phyloP scores from a whole-genome alignment of 768 basidiomycete genomes.

The Ramaria sp. region DNA sequence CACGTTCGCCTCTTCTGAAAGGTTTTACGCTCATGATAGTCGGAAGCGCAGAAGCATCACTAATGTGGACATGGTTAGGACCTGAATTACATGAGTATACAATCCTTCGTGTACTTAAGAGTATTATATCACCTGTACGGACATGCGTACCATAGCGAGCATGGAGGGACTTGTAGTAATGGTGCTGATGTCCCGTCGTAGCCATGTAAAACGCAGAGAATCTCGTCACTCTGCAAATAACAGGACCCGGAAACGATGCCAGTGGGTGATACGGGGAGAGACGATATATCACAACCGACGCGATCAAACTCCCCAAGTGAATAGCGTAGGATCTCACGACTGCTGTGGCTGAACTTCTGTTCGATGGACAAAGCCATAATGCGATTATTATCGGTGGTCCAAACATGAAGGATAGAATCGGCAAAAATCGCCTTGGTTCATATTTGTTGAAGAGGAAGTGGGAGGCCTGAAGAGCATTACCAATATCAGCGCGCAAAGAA shows the following conservation, averaged over 20 bases:
- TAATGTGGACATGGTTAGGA: conserved; percentile 3
- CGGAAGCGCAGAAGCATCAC: background rate
- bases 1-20: background rate
- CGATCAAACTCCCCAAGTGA: conserved; percentile 18
- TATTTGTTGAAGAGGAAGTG: too few relatives aligned
- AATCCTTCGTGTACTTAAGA: background rate
- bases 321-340: conserved; percentile 10
- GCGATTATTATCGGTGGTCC: too few relatives aligned
- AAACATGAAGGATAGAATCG: too few relatives aligned
- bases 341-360: too few relatives aligned
- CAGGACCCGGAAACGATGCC: conserved; percentile 39
- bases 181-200: conserved; percentile 32
- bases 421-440: too few relatives aligned
- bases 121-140: conserved; percentile 32
- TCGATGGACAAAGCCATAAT: too few relatives aligned
- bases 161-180: conserved; percentile 35
- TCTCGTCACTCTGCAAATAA: conserved; percentile 30
- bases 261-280: conserved; percentile 45
- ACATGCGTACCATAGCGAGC: conserved; percentile 45
- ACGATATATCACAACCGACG: conserved; percentile 26
- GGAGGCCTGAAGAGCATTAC: too few relatives aligned
- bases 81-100: background rate
- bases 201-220: conserved; percentile 27
- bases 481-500: too few relatives aligned
- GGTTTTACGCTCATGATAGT: background rate